Evolutionary conservation across 352 stramenopile genomes (phyloP).

Genomic region (Phytophthora kernoviae): DNA sequence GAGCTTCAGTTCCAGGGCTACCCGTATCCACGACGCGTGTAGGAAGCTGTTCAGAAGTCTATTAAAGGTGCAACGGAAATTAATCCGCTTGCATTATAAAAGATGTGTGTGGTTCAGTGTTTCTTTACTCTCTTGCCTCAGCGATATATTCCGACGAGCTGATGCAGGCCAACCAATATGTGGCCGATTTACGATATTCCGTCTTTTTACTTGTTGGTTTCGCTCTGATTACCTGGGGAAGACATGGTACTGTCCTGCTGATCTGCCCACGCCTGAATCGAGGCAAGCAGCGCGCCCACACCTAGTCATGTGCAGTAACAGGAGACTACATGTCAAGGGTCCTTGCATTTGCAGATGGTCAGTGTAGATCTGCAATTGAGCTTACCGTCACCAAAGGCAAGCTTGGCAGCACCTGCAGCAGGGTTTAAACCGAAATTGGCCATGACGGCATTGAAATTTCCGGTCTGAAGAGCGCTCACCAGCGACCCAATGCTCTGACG

Average conservation of each 20-base stretch:
- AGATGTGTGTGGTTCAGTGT: too few relatives aligned
- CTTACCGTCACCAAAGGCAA: conserved; percentile 84
- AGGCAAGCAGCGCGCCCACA: conserved; percentile 76
- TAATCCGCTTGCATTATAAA: too few relatives aligned
- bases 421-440: conserved; percentile 90
- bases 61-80: too few relatives aligned
- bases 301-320: conserved; percentile 32
- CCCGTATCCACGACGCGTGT: conserved; percentile 40
- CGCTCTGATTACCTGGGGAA: conserved; percentile 13
- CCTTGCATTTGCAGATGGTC: not conserved
- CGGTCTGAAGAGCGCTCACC: conserved; percentile 80
- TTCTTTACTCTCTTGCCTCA: too few relatives aligned
- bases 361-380: not conserved
- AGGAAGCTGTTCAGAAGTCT: not conserved
- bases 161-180: too few relatives aligned
- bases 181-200: too few relatives aligned
- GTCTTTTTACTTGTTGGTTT: conserved; percentile 19
- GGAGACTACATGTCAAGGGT: conserved; percentile 10
- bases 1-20: conserved; percentile 68
- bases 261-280: conserved; percentile 80
- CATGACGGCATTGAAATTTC: conserved; percentile 92
- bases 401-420: conserved; percentile 72
- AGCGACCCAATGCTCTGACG: conserved; percentile 90
- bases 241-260: conserved; percentile 56
- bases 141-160: too few relatives aligned